Evolutionary conservation across 257 asterid species (phyloP), one percentile per base, ranked within the genome.

Genomic region (Solanum rostratum): DNA sequence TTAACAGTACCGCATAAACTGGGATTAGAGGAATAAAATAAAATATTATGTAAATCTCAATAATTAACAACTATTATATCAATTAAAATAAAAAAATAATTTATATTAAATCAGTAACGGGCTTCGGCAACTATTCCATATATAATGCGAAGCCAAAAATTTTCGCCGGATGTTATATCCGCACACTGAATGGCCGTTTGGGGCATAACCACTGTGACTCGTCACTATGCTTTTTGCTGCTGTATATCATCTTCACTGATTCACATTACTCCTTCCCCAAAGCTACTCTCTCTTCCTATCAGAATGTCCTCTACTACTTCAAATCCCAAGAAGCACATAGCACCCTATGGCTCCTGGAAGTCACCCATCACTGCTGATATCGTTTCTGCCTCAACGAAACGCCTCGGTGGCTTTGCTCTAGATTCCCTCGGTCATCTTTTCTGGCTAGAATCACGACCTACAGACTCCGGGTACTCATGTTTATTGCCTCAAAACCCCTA

Each of bases 301-400:
- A 30, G 84, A 71, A 88, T 88, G 91, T 84, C 85, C 18, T 88
- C 87, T n/a, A 22, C 76, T 3, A 0, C 39, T 33, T 33, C 39
- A 8, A 63, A 43, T 27, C 45, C 83, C 16, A 45, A 10, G 19
- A 89, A 90, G 83, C 83, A 89, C 86, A 90, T 91, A 63, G 91
- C 97, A 46, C 97, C 98, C 5, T 96, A 92, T 52, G 99, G 99
- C 82, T 95, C 99, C 0, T 96, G 99, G 99, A 95, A 91, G 90
- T 96, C 99, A 37, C 97, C 98, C 19, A 93, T 96, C 90, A 93
- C 98, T 19, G 89, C 99, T 43, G 98, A 93, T 86, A 43, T 95
- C 39, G 97, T 93, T 63, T 92, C 99, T 49, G 98, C 96, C 55
- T 88, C 98, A 29, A 90, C 49, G 15, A 92, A 85, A 84, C 89